Evolutionary conservation across 2,329 filamentous ascomycete genomes (phyloP), one percentile per base, ranked within the genome.

Genomic region (Monilinia aucupariae): DNA sequence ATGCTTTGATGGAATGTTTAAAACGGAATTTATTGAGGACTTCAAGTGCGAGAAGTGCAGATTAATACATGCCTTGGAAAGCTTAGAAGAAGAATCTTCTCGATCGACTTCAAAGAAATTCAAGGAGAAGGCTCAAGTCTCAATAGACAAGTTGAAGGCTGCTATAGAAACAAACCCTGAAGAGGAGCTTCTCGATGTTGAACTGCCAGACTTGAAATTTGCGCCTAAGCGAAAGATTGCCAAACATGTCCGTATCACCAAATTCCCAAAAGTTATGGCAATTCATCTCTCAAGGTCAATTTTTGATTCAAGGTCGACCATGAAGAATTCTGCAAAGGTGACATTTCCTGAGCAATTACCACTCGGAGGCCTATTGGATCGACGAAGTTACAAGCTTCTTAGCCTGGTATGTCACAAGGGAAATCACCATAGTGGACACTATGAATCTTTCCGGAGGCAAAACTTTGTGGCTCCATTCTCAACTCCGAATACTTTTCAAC

Each of bases 41-140:
- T 99, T 96, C 80, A 92, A 90, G 69, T 99, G 94, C 77, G 94
- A 97, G 71, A 90, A 87, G 76, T 99, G 94, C 73, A 86, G 92
- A 27, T 80, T 99, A n/a, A 77, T 90, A 50, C 89, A 96, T 74
- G 92, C 92, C 4, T 78, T 90, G 60, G 79, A 85, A 37, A 76
- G 82, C 58, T 83, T 91, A 67, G 78, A 84, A 66, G 55, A 69
- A 52, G 85, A 91, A 66, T 73, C 88, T 41, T 75, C 78, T 41
- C 82, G 78, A 62, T 80, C 83, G 4, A 80, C 75, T 27, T 83
- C 84, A 0, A 79, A 82, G 6, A 70, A 66, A 25, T 83, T 82
- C 67, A 82, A 78, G 69, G 74, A 75, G 45, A 76, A 75, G 17
- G 76, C 89, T 1, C 78, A 82, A 65, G 75, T 78, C 10, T 84